Evolutionary conservation across 2,329 filamentous ascomycete species (phyloP).

Genomic region (Coniochaeta sp.): DNA sequence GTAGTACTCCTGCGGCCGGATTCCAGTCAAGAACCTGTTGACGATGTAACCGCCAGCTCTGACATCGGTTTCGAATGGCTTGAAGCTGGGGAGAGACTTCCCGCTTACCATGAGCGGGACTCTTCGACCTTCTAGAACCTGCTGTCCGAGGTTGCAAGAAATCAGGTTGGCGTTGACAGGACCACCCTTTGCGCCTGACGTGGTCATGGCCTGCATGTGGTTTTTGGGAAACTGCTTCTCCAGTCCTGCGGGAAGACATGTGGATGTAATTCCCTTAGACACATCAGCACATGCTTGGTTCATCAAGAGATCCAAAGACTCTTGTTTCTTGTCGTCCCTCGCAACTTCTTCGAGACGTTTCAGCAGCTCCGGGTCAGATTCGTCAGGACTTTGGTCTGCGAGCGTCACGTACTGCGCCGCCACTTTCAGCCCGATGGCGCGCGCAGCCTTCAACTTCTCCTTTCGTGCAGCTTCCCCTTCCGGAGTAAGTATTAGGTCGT

Average conservation of each 20-base stretch:
- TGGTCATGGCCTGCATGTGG: conserved; percentile 99
- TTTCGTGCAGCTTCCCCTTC: conserved; percentile 68
- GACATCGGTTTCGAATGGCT: conserved; percentile 81
- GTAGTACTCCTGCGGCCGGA: conserved; percentile 95
- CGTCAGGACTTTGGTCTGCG: conserved; percentile 52
- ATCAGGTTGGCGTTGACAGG: conserved; percentile 95
- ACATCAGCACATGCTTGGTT: conserved; percentile 64
- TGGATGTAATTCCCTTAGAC: conserved; percentile 69
- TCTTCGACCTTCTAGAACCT: conserved; percentile 88
- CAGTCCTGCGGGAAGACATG: conserved; percentile 74
- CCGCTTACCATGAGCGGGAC: conserved; percentile 98
- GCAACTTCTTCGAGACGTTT: conserved; percentile 81
- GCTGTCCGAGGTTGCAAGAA: conserved; percentile 94
- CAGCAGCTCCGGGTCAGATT: conserved; percentile 63
- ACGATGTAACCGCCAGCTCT: conserved; percentile 90
- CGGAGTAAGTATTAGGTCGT: conserved; percentile 80
- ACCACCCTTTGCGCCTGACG: conserved; percentile 89
- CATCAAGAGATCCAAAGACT: conserved; percentile 80
- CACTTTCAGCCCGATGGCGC: conserved; percentile 66
- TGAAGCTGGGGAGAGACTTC: conserved; percentile 91
- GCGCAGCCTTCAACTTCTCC: conserved; percentile 60
- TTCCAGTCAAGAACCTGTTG: conserved; percentile 95
- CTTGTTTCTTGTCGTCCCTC: conserved; percentile 85
- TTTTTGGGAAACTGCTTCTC: conserved; percentile 92
- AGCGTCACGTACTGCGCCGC: conserved; percentile 86